Percentiles rank a stretch among this genome's conserved stretches.
phyloP scores from a whole-genome alignment of 768 basidiomycete genomes.

The Zangia roseola region DNA sequence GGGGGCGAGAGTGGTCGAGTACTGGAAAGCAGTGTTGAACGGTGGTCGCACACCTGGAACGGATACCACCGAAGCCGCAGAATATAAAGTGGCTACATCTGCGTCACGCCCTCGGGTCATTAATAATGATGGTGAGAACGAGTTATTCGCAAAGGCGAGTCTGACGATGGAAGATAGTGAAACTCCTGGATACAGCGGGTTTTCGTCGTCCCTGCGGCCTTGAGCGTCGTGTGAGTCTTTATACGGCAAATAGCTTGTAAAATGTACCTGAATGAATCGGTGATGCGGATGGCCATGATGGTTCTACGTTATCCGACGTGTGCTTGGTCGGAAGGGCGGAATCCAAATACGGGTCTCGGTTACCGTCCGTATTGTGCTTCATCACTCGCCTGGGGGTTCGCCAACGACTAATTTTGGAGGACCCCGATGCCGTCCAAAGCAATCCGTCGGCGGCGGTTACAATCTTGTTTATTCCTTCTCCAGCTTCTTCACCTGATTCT shows the following conservation, averaged over 20 bases:
- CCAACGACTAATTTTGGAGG: conserved; percentile 83
- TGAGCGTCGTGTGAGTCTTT: conserved; percentile 11
- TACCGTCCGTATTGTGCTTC: conserved; percentile 15
- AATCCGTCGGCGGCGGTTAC: conserved; percentile 78
- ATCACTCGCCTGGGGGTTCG: conserved; percentile 50
- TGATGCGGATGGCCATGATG: conserved; percentile 11
- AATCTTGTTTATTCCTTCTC: conserved; percentile 80
- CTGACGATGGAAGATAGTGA: conserved; percentile 70
- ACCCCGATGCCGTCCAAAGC: conserved; percentile 89
- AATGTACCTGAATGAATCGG: conserved; percentile 21
- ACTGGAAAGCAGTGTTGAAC: conserved; percentile 35
- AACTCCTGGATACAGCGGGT: conserved; percentile 52
- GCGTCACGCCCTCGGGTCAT: conserved; percentile 52
- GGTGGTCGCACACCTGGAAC: conserved; percentile 49
- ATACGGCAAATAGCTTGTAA: background rate
- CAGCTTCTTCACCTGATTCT: conserved; percentile 45
- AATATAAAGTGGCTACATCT: conserved; percentile 83
- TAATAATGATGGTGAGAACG: conserved; percentile 44
- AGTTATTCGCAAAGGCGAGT: conserved; percentile 65
- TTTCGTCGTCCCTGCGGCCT: conserved; percentile 22
- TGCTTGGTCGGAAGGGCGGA: conserved; percentile 8
- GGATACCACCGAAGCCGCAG: conserved; percentile 78
- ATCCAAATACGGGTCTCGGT: conserved; percentile 14
- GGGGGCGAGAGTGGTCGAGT: conserved; percentile 25
- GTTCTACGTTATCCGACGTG: conserved; percentile 16